phyloP scores from a whole-genome alignment of 305 asterid genomes.

The Fraxinus albicans region DNA sequence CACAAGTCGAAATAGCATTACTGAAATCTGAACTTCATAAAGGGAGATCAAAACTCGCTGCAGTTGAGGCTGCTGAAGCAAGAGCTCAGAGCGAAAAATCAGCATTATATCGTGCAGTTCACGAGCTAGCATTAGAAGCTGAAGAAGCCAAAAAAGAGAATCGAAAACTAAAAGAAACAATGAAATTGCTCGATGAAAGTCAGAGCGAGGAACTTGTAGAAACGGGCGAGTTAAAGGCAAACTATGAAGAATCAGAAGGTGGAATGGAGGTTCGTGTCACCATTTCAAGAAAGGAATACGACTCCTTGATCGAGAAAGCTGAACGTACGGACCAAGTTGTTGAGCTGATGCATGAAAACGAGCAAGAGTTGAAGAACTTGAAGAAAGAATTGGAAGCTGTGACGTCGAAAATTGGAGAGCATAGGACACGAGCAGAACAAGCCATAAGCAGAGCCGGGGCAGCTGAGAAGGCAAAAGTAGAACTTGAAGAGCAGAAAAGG shows the following conservation, averaged over 20 bases:
- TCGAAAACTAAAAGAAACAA: conserved; percentile 29
- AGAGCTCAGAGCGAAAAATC: conserved; percentile 48
- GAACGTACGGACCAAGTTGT: not conserved
- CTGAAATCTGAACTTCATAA: conserved; percentile 54
- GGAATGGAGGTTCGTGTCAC: not conserved
- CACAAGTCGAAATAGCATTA: conserved; percentile 50
- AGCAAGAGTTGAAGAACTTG: conserved; percentile 19
- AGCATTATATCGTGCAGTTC: conserved; percentile 46
- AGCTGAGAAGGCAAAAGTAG: conserved; percentile 55
- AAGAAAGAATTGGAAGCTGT: conserved; percentile 53
- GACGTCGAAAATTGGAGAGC: conserved; percentile 40
- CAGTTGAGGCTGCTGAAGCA: conserved; percentile 51
- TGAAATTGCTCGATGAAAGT: conserved; percentile 17
- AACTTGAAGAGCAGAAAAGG: conserved; percentile 54
- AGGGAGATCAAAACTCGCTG: conserved; percentile 42
- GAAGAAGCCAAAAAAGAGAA: conserved; percentile 49
- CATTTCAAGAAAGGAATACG: conserved; percentile 22
- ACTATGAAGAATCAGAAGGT: conserved; percentile 2
- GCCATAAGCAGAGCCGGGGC: conserved; percentile 80
- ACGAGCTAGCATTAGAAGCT: conserved; percentile 50
- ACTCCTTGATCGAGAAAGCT: conserved; percentile 2
- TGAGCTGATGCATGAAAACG: conserved; percentile 2
- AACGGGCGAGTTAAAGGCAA: not conserved
- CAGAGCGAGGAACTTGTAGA: not conserved
- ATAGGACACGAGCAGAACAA: conserved; percentile 66